Percentiles rank a stretch among this genome's conserved stretches.
Evolutionary conservation across 2,329 filamentous ascomycete species (phyloP).

Genomic region (Fusarium lateritium): DNA sequence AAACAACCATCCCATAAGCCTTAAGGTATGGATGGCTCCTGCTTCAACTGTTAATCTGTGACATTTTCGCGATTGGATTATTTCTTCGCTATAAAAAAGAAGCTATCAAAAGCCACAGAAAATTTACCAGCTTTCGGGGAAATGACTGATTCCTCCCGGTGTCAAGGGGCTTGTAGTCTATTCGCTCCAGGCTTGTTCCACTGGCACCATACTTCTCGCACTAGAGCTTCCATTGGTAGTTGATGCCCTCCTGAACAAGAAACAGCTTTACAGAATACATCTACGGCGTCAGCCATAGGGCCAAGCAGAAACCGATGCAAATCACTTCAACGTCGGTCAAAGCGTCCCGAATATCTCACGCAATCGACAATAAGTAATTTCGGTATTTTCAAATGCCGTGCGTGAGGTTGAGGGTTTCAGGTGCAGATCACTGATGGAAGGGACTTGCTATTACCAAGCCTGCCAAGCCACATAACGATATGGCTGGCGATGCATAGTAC

Average conservation of each 20-base stretch:
- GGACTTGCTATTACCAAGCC: conserved; percentile 19
- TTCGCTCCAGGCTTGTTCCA: conserved; percentile 4
- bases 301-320: neutral
- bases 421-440: conserved; percentile 4
- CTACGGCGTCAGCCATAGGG: conserved; percentile 15
- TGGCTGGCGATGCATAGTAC: conserved; percentile 1
- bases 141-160: neutral
- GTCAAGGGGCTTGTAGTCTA: conserved; percentile 5
- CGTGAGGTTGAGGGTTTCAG: conserved; percentile 29
- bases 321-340: conserved; percentile 28
- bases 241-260: neutral
- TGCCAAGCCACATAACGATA: conserved; percentile 19
- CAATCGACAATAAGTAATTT: conserved; percentile 13
- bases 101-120: conserved; percentile 11
- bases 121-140: neutral
- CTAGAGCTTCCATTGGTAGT: conserved; percentile 7
- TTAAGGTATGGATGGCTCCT: neutral
- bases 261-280: conserved; percentile 18
- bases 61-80: neutral
- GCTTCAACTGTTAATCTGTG: neutral
- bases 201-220: conserved; percentile 27
- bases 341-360: conserved; percentile 28
- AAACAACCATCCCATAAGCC: neutral
- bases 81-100: neutral
- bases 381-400: conserved; percentile 12